phyloP scores from a whole-genome alignment of 2,329 filamentous ascomycete genomes.

The Epichloe uncinata region DNA sequence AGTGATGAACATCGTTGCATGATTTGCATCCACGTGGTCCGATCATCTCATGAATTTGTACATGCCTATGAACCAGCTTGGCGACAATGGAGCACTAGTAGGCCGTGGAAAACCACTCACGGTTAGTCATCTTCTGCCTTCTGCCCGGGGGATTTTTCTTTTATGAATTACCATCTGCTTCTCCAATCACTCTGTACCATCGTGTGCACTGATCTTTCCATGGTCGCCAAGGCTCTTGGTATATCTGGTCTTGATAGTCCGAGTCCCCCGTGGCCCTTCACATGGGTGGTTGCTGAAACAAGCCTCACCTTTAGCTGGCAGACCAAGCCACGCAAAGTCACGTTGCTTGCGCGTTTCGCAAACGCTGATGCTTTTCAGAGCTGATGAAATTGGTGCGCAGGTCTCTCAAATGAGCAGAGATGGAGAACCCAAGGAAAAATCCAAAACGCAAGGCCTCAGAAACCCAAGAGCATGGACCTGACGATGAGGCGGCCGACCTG shows the following conservation, averaged over 20 bases:
- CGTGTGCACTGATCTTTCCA: background rate
- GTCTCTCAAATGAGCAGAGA: background rate
- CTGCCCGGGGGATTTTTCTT: too few relatives aligned
- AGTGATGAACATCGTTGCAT: too few relatives aligned
- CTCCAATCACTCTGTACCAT: too few relatives aligned
- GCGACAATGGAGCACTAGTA: background rate
- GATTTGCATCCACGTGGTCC: background rate
- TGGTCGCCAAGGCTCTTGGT: background rate
- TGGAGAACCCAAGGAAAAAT: constrained; percentile 18
- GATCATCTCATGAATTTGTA: background rate
- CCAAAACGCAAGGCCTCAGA: constrained; percentile 32
- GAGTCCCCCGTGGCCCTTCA: background rate
- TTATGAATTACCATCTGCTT: too few relatives aligned
- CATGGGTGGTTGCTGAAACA: background rate
- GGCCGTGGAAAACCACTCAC: background rate
- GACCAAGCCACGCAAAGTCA: background rate
- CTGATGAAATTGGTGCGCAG: background rate
- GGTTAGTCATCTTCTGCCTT: background rate
- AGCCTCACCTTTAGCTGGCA: background rate
- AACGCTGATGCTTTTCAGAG: too few relatives aligned
- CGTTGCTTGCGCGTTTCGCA: background rate
- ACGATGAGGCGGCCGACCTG: constrained; percentile 18
- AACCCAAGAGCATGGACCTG: constrained; percentile 12
- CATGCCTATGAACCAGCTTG: background rate
- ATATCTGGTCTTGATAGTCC: too few relatives aligned